Base-by-base conservation (phyloP, 352 stramenopile species). In the Phytopythium montanum region DNA sequence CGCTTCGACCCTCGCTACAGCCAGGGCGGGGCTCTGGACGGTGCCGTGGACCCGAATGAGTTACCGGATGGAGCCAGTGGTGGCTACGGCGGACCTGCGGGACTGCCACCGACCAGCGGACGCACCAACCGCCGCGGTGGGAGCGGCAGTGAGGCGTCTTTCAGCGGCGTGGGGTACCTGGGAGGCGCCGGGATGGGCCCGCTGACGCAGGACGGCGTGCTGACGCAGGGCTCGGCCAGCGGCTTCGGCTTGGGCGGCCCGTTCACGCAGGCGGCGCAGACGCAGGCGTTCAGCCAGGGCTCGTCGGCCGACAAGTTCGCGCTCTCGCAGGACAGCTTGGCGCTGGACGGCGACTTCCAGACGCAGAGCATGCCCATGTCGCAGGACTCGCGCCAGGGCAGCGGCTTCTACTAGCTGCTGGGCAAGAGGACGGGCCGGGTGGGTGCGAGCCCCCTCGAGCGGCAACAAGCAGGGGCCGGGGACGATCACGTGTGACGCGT, bases 1-100 rank as follows among this genome's bases (percentile, higher is more conserved):
- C 85, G 87, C 28, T 95, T 94, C 56, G 87, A 95, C 34, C 81
- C 87, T 12, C 79, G 87, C 23, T 95, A 95, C 49, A 83, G 90
- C 10, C 83, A 92, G 52, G 45, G 55, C 1, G 67, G 54, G 31
- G 14, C 62, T 36, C 59, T 60, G 56, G 53, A 59, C 42, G 55
- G 68, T 10, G 13, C 5, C 1, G 25, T 36, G 19, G 60, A 73
- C 31, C 31, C 64, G 25, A 23, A n/a, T 12, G 41, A 56, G 0
- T 50, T 71, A 64, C 64, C 34, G 1, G 45, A 54, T 45, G 60
- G 44, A 23, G 18, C 16, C 53, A 49, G 21, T 16, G 34, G 23
- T 3, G 23, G 23, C 54, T 81, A 68, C 31, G 58, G 58, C 13
- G 65, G 45, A 13, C 41, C 58, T 9, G 26, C 55, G 8, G n/a